Evolutionary conservation across 2,329 filamentous ascomycete genomes (phyloP).

Genomic region (Cercospora beticola): DNA sequence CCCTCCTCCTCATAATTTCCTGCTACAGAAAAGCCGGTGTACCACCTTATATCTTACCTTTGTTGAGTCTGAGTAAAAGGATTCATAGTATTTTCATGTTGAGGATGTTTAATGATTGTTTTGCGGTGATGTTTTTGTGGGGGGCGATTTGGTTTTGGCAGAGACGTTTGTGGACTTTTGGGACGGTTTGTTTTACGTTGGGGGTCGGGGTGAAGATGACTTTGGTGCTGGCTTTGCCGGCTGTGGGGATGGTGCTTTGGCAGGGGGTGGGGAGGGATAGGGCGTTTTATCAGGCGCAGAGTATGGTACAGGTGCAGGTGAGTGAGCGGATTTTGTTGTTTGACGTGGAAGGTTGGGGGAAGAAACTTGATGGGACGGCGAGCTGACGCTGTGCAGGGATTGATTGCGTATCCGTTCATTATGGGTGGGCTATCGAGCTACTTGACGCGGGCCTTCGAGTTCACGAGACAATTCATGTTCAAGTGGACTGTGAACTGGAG

Average conservation of each 20-base stretch:
- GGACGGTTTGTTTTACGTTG: conserved; percentile 69
- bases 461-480: conserved; percentile 88
- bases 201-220: conserved; percentile 97
- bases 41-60: conserved; percentile 81
- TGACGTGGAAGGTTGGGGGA: background rate
- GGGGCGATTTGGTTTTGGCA: conserved; percentile 77
- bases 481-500: conserved; percentile 99
- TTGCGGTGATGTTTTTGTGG: conserved; percentile 82
- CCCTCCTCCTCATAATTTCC: conserved; percentile 72
- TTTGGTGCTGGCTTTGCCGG: conserved; percentile 76
- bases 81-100: conserved; percentile 92
- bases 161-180: conserved; percentile 69
- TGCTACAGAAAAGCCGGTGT: conserved; percentile 78
- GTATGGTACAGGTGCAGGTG: conserved; percentile 79
- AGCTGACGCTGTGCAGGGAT: conserved; percentile 42
- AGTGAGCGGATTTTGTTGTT: conserved; percentile 36
- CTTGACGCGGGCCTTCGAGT: conserved; percentile 79
- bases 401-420: conserved; percentile 68
- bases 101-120: conserved; percentile 92
- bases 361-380: background rate
- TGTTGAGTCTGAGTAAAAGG: conserved; percentile 85
- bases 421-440: conserved; percentile 67
- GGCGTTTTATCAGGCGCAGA: conserved; percentile 65
- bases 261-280: conserved; percentile 67
- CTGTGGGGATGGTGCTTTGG: conserved; percentile 73